Evolutionary conservation across 306 rosid genomes (phyloP), one percentile per base, ranked within the genome.

Genomic region (Quercus wislizeni): DNA sequence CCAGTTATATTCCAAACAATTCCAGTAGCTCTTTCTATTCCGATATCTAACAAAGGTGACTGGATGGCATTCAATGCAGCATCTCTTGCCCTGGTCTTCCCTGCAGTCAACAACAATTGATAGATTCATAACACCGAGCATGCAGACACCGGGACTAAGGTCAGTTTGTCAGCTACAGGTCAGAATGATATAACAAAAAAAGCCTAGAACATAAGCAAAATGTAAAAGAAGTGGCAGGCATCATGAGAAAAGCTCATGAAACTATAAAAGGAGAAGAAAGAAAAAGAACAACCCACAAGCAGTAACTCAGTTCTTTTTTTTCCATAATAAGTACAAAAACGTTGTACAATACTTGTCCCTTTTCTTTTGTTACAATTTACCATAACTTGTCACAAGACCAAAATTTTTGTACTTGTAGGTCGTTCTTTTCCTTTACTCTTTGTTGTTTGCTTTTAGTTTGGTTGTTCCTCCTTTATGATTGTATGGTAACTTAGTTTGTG

Each of bases 1-100:
- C 99, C 99, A 41, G 99, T 96, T 74, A 96, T 96, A 81, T 93
- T 96, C 99, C 99, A 96, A 17, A 96, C 99, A 78, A 96, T 96
- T 83, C 99, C 99, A 83, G 99, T 96, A 30, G 99, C 99, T 79
- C 99, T 91, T 86, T 96, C 99, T 75, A 96, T 96, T 74, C 97
- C 98, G 35, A 96, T 96, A 89, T 93, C 99, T 54, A 96, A 89
- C 69, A 96, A 87, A 80, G 97, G 98, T 52, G 99, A 96, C 63
- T 96, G 99, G 79, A 96, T 96, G 84, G 99, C 99, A 81, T 96
- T 96, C 86, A 96, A 87, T 28, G 99, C 99, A 78, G 98, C 99
- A 64, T 96, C 99, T 86, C 99, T 93, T 38, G 99, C 98, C 87
- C 99, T 90, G 56, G 97, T 90, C 89, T 96, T 96, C 84, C 99